Conservation (phyloP, 495 filamentous ascomycete species). For the Neurospora sublineolata region DNA sequence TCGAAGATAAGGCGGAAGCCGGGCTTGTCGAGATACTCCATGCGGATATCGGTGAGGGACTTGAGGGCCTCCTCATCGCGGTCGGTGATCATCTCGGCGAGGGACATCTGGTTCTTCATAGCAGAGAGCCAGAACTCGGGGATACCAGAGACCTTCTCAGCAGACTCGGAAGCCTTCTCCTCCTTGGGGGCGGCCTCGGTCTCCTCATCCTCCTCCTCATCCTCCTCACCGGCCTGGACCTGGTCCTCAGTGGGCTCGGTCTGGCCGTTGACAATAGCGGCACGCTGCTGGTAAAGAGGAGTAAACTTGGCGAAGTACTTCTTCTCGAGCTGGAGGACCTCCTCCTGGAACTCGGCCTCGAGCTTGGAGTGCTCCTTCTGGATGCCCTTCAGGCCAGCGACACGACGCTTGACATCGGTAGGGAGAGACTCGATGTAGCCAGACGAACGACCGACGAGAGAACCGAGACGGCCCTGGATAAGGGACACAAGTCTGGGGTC, state of each 20-base stretch:
- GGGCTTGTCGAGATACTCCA: conserved; percentile 97
- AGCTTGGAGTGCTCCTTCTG: conserved; percentile 98
- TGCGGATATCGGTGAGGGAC: conserved; percentile 84
- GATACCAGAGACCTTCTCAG: conserved; percentile 54
- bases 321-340: conserved; percentile 95
- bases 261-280: conserved; percentile 82
- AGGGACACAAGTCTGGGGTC: conserved; percentile 89
- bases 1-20: conserved; percentile 98
- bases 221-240: conserved; percentile 73
- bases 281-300: conserved; percentile 90
- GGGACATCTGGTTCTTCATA: conserved; percentile 97
- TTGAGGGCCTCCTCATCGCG: conserved; percentile 89
- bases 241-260: conserved; percentile 78
- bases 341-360: conserved; percentile 95
- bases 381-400: conserved; percentile 89
- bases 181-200: conserved; percentile 43
- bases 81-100: conserved; percentile 97
- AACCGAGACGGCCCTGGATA: conserved; percentile 92
- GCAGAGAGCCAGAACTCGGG: conserved; percentile 99
- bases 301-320: conserved; percentile 98
- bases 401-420: conserved; percentile 74
- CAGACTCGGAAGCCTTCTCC: conserved; percentile 29
- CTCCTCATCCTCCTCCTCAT: conserved; percentile 56
- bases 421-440: conserved; percentile 97
- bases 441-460: conserved; percentile 86